Evolutionary conservation across 2,329 filamentous ascomycete species (phyloP), one percentile per base, ranked within the genome.

Genomic region (Aspergillus sp.): DNA sequence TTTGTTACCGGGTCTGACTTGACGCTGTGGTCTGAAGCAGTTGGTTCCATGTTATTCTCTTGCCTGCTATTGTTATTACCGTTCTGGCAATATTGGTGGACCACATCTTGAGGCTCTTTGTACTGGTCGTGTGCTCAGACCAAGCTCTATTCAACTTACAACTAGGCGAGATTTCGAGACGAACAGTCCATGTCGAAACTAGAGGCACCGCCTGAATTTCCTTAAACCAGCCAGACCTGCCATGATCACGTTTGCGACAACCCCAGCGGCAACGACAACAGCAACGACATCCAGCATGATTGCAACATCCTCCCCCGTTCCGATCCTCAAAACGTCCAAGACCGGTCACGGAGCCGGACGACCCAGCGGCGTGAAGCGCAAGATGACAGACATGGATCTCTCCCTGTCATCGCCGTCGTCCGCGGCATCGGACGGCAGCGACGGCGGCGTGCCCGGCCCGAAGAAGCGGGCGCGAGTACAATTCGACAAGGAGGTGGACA

Each of bases 401-500:
- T 57, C 58, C 9, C 59, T 64, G 12, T 63, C 64, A 6, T 57
- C 63, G 1, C 47, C 60, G 41, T 60, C 62, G 10, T 60, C 64
- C 28, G 50, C 54, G 8, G 52, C 47, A n/a, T 65, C 63, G 10
- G 60, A 64, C 33, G 40, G 48, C 7, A 44, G 50, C 12, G 56
- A 62, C 10, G 53, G 48, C 34, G 46, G 48, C 34, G 46, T 45
- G 34, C 62, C 61, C 9, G 62, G 62, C 46, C 60, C 62, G 35
- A 66, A 64, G 46, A 73, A 73, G 54, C 66, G 67, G 39, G 57
- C 64, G 27, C 64, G 69, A 29, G 71, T 73, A 29, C 68, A 68
- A 46, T 73, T 73, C 44, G 66, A 71, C 40, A 56, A 60, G 29
- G 62, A 68, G 10, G 62, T 69, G 40, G 58, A 65, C 39, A 61